A percentile compares a stretch with the other conserved stretches of the same genome.
Conservation (phyloP, 129 eudicot species). For the Ambrosia trifida region DNA sequence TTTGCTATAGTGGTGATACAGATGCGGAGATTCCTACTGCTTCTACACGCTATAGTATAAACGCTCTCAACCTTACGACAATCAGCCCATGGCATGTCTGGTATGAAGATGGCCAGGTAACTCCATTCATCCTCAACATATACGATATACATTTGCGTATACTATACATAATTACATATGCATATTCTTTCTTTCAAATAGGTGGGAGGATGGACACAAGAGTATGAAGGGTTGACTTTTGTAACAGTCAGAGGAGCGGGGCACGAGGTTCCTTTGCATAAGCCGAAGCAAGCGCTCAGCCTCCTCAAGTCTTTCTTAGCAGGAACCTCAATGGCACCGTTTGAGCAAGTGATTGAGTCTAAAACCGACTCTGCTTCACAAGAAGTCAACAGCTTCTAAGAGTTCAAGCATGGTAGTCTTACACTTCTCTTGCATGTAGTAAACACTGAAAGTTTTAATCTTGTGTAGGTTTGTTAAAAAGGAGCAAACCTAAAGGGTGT, state of each 20-base stretch:
- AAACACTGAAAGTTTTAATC: no score
- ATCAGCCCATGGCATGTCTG: conserved; percentile 85
- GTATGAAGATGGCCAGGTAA: conserved; percentile 96
- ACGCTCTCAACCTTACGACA: conserved; percentile 78
- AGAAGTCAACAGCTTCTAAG: conserved; percentile 34
- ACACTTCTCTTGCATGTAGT: background rate
- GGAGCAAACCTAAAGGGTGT: no score
- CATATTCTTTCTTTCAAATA: conserved; percentile 22
- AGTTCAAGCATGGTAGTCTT: conserved; percentile 1
- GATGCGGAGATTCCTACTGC: conserved; percentile 91
- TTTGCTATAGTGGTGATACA: conserved; percentile 76
- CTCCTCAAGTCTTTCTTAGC: conserved; percentile 62
- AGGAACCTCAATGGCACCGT: conserved; percentile 62
- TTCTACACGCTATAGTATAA: conserved; percentile 77
- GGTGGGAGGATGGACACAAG: conserved; percentile 92
- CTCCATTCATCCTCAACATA: conserved; percentile 1
- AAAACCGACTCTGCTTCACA: conserved; percentile 11
- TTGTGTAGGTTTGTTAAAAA: no score
- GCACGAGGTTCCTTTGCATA: conserved; percentile 90
- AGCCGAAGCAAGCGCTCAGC: conserved; percentile 72
- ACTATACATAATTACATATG: no score
- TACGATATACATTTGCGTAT: background rate
- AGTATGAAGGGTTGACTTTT: conserved; percentile 74
- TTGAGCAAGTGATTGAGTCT: conserved; percentile 34
- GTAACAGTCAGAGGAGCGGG: conserved; percentile 92